phyloP scores from a whole-genome alignment of 202 grass and related monocot species.

The Panicum hallii region DNA sequence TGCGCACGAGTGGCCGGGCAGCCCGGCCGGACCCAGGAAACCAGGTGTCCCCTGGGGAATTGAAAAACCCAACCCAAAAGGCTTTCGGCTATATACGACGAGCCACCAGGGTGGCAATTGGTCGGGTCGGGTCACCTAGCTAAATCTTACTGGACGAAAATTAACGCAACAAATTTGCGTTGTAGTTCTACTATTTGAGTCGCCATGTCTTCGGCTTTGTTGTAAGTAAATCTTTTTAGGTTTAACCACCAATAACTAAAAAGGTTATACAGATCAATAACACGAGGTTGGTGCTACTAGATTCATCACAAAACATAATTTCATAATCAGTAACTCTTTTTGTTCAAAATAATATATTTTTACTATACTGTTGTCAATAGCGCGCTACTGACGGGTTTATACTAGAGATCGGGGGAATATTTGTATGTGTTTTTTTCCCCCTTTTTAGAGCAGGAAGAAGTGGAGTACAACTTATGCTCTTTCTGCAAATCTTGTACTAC shows the following conservation, averaged over 20 bases:
- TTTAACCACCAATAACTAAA: background rate
- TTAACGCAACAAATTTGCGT: background rate
- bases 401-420: background rate
- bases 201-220: no score
- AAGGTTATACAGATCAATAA: background rate
- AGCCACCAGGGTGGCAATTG: conserved; percentile 35
- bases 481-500: background rate
- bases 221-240: background rate
- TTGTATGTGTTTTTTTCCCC: no score
- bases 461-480: background rate
- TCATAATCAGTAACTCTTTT: background rate
- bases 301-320: background rate
- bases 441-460: background rate
- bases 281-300: background rate
- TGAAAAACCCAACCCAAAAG: conserved; percentile 40
- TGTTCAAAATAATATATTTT: background rate
- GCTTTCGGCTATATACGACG: conserved; percentile 37
- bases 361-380: background rate
- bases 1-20: conserved; percentile 70
- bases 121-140: background rate
- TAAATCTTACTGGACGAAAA: background rate
- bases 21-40: conserved; percentile 61
- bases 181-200: background rate
- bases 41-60: conserved; percentile 43
- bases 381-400: no score